Percentiles rank a stretch among this genome's conserved stretches.
phyloP scores from a whole-genome alignment of 2,329 filamentous ascomycete species.

The Talaromyces sp. region DNA sequence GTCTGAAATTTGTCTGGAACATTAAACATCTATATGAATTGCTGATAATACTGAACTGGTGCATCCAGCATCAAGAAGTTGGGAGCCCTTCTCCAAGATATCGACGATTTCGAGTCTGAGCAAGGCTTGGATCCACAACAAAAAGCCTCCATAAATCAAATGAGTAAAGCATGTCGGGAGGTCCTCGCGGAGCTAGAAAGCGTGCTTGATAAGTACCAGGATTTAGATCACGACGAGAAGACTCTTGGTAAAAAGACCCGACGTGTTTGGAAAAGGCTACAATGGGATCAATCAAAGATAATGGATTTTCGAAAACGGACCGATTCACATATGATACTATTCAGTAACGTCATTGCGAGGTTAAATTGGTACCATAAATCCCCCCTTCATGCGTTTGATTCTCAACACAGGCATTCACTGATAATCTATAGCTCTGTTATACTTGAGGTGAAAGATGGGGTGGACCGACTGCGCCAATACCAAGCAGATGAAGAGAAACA shows the following conservation, averaged over 20 bases:
- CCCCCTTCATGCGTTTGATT: neutral
- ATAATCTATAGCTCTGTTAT: neutral
- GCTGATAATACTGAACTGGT: too few relatives aligned
- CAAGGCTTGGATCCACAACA: neutral
- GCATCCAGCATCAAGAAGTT: neutral
- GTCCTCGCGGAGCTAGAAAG: neutral
- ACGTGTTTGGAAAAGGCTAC: neutral
- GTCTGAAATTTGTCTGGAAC: neutral
- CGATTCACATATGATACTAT: neutral
- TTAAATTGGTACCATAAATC: neutral
- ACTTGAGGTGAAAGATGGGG: neutral
- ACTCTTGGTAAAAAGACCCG: neutral
- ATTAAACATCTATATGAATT: neutral
- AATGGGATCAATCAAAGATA: neutral
- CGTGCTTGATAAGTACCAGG: neutral
- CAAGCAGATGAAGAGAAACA: neutral
- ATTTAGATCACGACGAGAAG: neutral
- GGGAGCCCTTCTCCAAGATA: neutral
- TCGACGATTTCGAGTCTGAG: neutral
- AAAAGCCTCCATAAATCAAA: neutral
- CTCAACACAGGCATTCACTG: neutral
- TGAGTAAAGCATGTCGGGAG: neutral
- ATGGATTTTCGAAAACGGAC: neutral
- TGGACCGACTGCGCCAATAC: neutral
- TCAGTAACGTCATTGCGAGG: neutral